Conservation (phyloP, 2,329 filamentous ascomycete species). For the Beauveria sp. region DNA sequence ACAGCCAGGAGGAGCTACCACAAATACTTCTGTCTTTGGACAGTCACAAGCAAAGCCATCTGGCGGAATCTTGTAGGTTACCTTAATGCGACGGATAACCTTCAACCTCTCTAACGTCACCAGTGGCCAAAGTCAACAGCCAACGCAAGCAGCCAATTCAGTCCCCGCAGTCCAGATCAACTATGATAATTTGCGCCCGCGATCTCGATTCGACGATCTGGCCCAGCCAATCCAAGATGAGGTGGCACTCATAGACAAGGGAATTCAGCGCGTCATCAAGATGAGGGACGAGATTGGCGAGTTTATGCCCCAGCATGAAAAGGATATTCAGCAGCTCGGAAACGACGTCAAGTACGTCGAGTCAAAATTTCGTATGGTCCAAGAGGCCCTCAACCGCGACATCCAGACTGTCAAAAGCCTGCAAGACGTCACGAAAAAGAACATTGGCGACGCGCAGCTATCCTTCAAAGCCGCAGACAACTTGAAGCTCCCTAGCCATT, state of each 20-base stretch:
- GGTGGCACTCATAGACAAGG: constrained; percentile 69
- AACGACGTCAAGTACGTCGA: constrained; percentile 42
- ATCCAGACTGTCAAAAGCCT: constrained; percentile 57
- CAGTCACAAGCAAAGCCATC: constrained; percentile 28
- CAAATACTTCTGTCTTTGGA: constrained; percentile 22
- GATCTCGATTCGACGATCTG: constrained; percentile 87
- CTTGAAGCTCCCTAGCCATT: constrained; percentile 58
- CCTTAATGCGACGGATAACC: not conserved
- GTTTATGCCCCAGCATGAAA: constrained; percentile 51
- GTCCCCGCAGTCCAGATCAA: constrained; percentile 73
- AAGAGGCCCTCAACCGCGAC: constrained; percentile 44
- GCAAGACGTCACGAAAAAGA: constrained; percentile 49
- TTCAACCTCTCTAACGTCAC: not conserved
- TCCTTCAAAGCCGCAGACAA: constrained; percentile 69
- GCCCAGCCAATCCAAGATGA: constrained; percentile 72
- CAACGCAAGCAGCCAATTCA: constrained; percentile 29
- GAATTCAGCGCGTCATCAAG: constrained; percentile 72
- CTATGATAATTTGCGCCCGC: constrained; percentile 68
- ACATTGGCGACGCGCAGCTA: constrained; percentile 62
- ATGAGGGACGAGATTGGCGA: constrained; percentile 70
- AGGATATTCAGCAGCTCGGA: constrained; percentile 38
- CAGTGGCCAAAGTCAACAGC: constrained; percentile 8
- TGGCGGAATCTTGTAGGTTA: constrained; percentile 25
- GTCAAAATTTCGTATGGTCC: constrained; percentile 38
- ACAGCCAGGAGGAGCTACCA: constrained; percentile 13